Conservation (phyloP, 768 basidiomycete species). For the Termitomyces sp. region DNA sequence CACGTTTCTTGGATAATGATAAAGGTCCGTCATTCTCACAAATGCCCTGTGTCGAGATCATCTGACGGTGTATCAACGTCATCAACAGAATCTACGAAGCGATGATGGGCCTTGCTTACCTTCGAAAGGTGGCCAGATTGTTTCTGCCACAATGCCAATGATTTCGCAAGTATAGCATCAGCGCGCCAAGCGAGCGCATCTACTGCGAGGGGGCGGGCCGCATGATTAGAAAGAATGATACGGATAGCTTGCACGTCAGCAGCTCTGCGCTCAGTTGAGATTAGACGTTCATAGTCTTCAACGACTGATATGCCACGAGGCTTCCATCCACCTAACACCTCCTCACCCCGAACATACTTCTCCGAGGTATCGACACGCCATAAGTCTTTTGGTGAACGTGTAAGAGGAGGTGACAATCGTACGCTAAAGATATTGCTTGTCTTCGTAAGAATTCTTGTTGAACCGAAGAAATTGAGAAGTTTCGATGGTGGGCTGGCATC, state of each 20-base stretch:
- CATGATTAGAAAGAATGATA: conserved; percentile 59
- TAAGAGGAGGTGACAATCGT: conserved; percentile 75
- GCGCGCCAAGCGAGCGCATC: conserved; percentile 63
- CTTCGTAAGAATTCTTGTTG: conserved; percentile 71
- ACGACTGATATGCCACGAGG: conserved; percentile 86
- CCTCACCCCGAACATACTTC: conserved; percentile 94
- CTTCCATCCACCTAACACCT: conserved; percentile 76
- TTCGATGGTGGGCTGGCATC: conserved; percentile 82
- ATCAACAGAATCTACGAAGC: background rate
- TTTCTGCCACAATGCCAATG: conserved; percentile 79
- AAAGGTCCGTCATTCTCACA: conserved; percentile 46
- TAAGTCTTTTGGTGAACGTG: conserved; percentile 81
- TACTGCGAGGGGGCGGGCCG: conserved; percentile 40
- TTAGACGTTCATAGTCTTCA: conserved; percentile 76
- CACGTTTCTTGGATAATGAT: conserved; percentile 23
- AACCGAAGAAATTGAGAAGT: conserved; percentile 70
- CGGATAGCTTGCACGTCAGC: conserved; percentile 91
- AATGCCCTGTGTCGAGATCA: conserved; percentile 71
- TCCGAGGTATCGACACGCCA: conserved; percentile 95
- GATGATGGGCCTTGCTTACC: conserved; percentile 34
- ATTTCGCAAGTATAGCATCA: conserved; percentile 58
- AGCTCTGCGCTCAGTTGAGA: conserved; percentile 64
- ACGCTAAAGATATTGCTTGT: conserved; percentile 83
- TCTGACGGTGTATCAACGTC: conserved; percentile 39
- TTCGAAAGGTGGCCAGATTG: conserved; percentile 71